Conservation (phyloP, 208 protist species). For the Acanthamoeba sp. region DNA sequence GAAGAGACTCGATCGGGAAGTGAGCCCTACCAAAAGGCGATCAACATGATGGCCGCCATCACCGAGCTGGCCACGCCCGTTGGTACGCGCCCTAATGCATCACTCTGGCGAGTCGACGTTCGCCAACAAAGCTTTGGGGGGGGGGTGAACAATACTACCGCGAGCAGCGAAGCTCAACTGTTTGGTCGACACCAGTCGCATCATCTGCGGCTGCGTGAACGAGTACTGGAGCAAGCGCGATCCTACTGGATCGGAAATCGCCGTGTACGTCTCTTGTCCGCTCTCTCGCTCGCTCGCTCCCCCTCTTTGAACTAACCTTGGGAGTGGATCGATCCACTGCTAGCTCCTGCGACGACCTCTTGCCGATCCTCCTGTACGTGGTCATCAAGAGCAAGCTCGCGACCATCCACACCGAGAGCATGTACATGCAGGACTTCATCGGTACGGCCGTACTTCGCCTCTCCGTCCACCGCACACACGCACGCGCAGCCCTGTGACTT, state of each 20-base stretch:
- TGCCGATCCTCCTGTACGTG: constrained; percentile 51
- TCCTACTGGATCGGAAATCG: not conserved
- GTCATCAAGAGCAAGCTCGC: constrained; percentile 37
- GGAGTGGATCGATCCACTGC: too few species aligned
- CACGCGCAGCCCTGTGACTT: not conserved
- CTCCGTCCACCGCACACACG: not conserved
- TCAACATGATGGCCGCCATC: constrained; percentile 54
- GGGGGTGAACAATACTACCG: too few species aligned
- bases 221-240: constrained; percentile 42
- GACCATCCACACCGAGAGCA: constrained; percentile 29
- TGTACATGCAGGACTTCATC: constrained; percentile 67
- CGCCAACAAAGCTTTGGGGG: not conserved
- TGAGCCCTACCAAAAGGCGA: constrained; percentile 52
- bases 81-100: not conserved
- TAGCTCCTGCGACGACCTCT: constrained; percentile 54
- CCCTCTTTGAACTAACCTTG: too few species aligned
- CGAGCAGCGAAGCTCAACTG: constrained; percentile 53
- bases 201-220: constrained; percentile 54
- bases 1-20: not conserved
- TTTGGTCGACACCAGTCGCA: constrained; percentile 27
- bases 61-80: constrained; percentile 37
- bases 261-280: constrained; percentile 12
- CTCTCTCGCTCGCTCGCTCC: not conserved
- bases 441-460: not conserved
- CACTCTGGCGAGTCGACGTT: not conserved